Base-by-base conservation (phyloP, 2,329 filamentous ascomycete species). In the Cladophialophora immunda region DNA sequence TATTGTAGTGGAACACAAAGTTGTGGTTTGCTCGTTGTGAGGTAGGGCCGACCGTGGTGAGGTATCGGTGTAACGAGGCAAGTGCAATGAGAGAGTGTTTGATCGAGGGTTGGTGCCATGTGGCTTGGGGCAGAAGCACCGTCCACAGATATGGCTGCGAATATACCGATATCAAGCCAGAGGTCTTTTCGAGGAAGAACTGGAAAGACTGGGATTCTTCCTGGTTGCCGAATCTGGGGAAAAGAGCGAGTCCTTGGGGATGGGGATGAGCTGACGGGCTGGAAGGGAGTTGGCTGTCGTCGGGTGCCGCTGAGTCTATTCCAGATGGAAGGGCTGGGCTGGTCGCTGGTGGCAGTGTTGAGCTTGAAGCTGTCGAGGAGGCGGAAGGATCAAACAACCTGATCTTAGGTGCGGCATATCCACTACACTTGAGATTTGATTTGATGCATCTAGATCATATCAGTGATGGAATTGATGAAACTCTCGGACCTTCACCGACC, bases 51-150 rank as follows among this genome's bases (percentile, higher is more conserved):
- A 47, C 15, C 5, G 54, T 60, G 17, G 58, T 67, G 32, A 70
- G 65, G 13, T 59, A 70, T 45, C 55, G 65, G 52, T 70, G 65
- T 25, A 69, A 29, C 9, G 53, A 67, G 13, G 64, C 66, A 22
- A 70, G 64, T 22, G 69, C 67, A 30, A 70, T 60, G 22, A 70
- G 50, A 8, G 69, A 68, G 53, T 70, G 69, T 29, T 69, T 69
- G 55, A 70, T 66, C 30, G 69, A 68, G 17, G 67, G 54, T 53
- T 70, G 69, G 19, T 65, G 61, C 53, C 57, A 65, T 34, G 64
- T 65, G 41, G 69, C 69, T 58, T 69, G 69, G 25, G 69, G 69
- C 17, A 70, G 58, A 34, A 69, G 57, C 17, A 69, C 65, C 4
- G 52, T 65, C 69, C 69, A 70, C 11, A 70, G 38, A 27, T 67